Percentiles rank a stretch among this genome's conserved stretches.
Conservation (phyloP, 2,329 filamentous ascomycete genomes). For the Fusarium cicatricum region DNA sequence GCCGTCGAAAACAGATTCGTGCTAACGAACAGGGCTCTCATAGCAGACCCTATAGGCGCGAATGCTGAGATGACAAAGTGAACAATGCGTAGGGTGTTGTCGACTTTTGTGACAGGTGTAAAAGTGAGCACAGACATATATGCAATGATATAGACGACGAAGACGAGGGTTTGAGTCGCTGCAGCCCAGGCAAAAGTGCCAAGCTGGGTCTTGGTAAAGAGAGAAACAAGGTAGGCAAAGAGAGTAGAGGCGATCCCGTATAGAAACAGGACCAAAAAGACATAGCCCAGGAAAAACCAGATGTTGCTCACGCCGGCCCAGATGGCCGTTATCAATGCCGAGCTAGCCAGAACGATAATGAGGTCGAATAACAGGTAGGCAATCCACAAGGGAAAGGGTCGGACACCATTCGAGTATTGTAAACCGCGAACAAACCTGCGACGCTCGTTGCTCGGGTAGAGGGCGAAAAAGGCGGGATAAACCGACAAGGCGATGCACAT, state of each 20-base stretch:
- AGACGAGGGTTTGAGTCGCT: conserved; percentile 75
- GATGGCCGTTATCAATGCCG: conserved; percentile 72
- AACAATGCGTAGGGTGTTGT: conserved; percentile 70
- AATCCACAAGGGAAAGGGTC: conserved; percentile 82
- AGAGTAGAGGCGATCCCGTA: conserved; percentile 83
- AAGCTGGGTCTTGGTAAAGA: conserved; percentile 81
- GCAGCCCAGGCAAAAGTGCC: conserved; percentile 86
- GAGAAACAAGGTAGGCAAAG: conserved; percentile 81
- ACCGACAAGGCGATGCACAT: conserved; percentile 80
- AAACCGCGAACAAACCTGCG: conserved; percentile 81
- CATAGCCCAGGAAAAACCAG: conserved; percentile 82
- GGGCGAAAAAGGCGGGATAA: conserved; percentile 85
- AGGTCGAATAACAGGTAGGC: conserved; percentile 87
- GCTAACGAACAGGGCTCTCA: conserved; percentile 77
- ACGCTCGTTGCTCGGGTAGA: conserved; percentile 89
- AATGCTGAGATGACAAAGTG: conserved; percentile 79
- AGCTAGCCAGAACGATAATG: conserved; percentile 70
- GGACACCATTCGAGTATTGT: conserved; percentile 91
- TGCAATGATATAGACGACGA: conserved; percentile 75
- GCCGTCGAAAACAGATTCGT: conserved; percentile 86
- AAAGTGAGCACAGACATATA: conserved; percentile 80
- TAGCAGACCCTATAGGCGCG: conserved; percentile 78
- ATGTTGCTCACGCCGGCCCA: conserved; percentile 70
- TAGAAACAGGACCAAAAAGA: conserved; percentile 82
- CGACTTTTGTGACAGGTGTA: conserved; percentile 72